A percentile compares a stretch with the other conserved stretches of the same genome.
Conservation (phyloP, 345 rosid genomes). For the Heritiera littoralis region DNA sequence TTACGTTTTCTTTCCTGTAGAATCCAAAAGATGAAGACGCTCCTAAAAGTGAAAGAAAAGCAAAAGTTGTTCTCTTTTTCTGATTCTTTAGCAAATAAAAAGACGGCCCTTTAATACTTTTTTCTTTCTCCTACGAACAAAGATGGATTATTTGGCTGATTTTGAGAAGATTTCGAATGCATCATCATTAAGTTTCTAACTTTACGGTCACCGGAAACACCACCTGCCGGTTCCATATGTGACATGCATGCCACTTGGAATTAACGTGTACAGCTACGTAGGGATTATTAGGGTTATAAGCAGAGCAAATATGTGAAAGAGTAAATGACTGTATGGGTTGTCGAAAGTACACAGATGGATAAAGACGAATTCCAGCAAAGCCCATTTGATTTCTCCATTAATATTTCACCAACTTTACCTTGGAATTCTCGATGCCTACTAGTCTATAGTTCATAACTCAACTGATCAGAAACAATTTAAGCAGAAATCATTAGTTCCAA, state of each 20-base stretch:
- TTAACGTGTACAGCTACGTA: too few species aligned
- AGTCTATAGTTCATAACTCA: too few species aligned
- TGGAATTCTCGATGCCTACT: neutral
- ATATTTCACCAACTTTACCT: neutral
- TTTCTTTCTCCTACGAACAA: neutral
- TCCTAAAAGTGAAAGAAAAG: slow-evolving; percentile 40
- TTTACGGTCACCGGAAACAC: slow-evolving; percentile 11
- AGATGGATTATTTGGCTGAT: slow-evolving; percentile 32
- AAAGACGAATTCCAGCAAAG: too few species aligned
- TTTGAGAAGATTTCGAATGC: slow-evolving; percentile 34
- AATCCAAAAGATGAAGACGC: slow-evolving; percentile 25
- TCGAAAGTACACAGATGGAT: too few species aligned
- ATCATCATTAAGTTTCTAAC: slow-evolving; percentile 23
- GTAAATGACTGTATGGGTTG: too few species aligned
- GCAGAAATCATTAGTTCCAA: neutral
- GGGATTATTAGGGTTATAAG: too few species aligned
- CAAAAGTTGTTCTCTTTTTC: slow-evolving; percentile 36
- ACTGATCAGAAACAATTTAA: neutral
- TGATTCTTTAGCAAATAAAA: slow-evolving; percentile 32
- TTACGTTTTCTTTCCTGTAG: neutral
- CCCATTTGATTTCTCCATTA: neutral
- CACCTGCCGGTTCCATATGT: too few species aligned
- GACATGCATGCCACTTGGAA: too few species aligned
- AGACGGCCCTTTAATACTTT: slow-evolving; percentile 19
- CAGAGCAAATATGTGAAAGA: too few species aligned